phyloP scores from a whole-genome alignment of 495 filamentous ascomycete species.

The Podospora pseudoanserina region DNA sequence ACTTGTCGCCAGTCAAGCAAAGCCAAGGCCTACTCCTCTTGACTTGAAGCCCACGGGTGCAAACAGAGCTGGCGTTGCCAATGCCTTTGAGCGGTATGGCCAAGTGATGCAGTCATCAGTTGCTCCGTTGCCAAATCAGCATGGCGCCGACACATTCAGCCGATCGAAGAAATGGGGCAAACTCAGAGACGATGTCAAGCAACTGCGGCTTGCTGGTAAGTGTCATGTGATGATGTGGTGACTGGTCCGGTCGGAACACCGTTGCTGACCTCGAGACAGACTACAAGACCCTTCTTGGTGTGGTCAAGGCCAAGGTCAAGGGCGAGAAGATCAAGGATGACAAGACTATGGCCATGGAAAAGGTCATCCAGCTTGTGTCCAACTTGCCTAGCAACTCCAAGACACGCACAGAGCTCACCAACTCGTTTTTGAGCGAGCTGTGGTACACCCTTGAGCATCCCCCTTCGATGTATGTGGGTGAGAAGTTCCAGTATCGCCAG shows the following conservation, averaged over 20 bases:
- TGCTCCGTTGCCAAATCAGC: slow-evolving; percentile 63
- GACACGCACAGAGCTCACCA: slow-evolving; percentile 61
- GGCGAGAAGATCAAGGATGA: slow-evolving; percentile 60
- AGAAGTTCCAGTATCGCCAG: slow-evolving; percentile 62
- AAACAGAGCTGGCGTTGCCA: slow-evolving; percentile 39
- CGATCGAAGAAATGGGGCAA: slow-evolving; percentile 42
- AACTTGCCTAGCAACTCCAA: slow-evolving; percentile 61
- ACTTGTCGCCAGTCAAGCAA: slow-evolving; percentile 21
- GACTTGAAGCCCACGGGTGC: slow-evolving; percentile 28
- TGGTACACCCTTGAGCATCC: slow-evolving; percentile 63
- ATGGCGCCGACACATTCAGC: slow-evolving; percentile 55
- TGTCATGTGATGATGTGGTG: not conserved
- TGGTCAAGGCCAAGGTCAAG: slow-evolving; percentile 39
- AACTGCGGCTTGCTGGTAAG: slow-evolving; percentile 44
- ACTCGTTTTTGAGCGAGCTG: slow-evolving; percentile 64
- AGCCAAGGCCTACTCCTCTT: slow-evolving; percentile 22
- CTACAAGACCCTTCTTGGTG: slow-evolving; percentile 36
- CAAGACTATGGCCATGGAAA: slow-evolving; percentile 78
- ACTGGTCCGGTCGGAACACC: no score
- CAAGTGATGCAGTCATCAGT: slow-evolving; percentile 63
- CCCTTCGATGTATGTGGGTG: slow-evolving; percentile 56
- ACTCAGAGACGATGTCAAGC: slow-evolving; percentile 60
- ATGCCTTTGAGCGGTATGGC: slow-evolving; percentile 57
- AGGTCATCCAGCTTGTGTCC: slow-evolving; percentile 70
- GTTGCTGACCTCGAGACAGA: slow-evolving; percentile 25